Evolutionary conservation across 495 filamentous ascomycete species (phyloP), one percentile per base, ranked within the genome.

Genomic region (Penicillium ochrochloron): DNA sequence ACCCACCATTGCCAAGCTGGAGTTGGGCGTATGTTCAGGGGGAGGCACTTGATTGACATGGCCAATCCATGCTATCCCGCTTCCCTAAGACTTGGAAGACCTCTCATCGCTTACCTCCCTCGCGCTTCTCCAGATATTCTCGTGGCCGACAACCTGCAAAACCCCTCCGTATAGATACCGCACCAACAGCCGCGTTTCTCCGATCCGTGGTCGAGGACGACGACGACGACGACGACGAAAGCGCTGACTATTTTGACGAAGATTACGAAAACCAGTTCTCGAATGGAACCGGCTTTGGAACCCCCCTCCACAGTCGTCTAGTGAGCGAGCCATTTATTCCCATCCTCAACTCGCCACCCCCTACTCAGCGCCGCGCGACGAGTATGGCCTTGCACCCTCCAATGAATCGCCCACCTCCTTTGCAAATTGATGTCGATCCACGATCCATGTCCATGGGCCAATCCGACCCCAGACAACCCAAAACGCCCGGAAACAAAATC

Each of bases 401-500:
- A 25, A 57, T 66, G 27, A 69, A 66, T 50, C 70, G 78, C 50
- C 79, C 79, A 41, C 77, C 78, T 35, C 78, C 80, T 41, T 65
- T 82, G 35, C 72, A 77, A 58, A 73, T 83, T 51, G 75, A 80
- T 55, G 62, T 78, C 8, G 70, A 67, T 57, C 58, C 61, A 23
- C 74, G 76, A 19, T 69, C 72, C 17, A 69, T 78, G 65, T 74
- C 78, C 35, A 71, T 68, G 65, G 52, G 61, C 51, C 58, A 69
- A 17, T 55, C 59, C 17, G 78, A 82, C 44, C 59, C 69, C 44
- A 73, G 77, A 63, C 72, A 81, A 63, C 85, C 87, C 12, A 88
- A 85, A 64, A 88, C 88, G 9, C 87, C 88, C 15, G 84, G 80
- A 23, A 81, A 82, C 46, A 88, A 85, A 60, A 83, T 90, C 60